These are phyloP conservation scores for Reticulascus tulasneorum DNA, from an alignment of 2,329 filamentous ascomycete species.

Conservation along the genomic window DNA sequence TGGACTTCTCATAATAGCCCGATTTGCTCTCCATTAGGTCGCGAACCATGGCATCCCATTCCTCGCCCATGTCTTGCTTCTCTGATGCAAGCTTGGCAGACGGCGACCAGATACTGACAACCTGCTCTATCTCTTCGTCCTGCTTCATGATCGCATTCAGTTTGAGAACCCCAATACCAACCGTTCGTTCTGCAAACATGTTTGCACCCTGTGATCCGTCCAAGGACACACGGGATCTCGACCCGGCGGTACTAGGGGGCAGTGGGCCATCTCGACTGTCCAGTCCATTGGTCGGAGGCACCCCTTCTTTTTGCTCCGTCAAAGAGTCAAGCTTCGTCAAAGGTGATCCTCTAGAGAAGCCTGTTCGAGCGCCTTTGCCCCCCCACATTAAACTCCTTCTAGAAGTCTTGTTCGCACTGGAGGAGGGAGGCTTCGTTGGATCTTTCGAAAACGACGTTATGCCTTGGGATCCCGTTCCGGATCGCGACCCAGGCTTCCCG, in stretches of 20 bases:
- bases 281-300: constrained; percentile 33
- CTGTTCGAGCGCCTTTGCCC: constrained; percentile 46
- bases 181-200: constrained; percentile 59
- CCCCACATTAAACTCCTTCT: constrained; percentile 61
- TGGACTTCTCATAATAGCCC: constrained; percentile 71
- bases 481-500: constrained; percentile 47
- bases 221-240: constrained; percentile 26
- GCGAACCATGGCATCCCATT: constrained; percentile 69
- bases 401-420: constrained; percentile 40
- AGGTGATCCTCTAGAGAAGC: constrained; percentile 47
- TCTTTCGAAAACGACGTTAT: constrained; percentile 25
- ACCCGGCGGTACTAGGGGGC: constrained; percentile 56
- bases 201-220: constrained; percentile 29
- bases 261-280: constrained; percentile 37
- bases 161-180: constrained; percentile 74
- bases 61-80: constrained; percentile 54
- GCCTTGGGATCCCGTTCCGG: constrained; percentile 45
- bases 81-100: constrained; percentile 50
- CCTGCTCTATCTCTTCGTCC: constrained; percentile 68
- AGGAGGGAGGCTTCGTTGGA: constrained; percentile 35
- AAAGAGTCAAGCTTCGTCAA: constrained; percentile 51
- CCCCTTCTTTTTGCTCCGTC: constrained; percentile 36
- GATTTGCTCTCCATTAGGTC: constrained; percentile 69
- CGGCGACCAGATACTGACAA: constrained; percentile 74
- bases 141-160: constrained; percentile 72